Base-by-base conservation (phyloP, 2,329 filamentous ascomycete species). In the Triangularia verruculosa region DNA sequence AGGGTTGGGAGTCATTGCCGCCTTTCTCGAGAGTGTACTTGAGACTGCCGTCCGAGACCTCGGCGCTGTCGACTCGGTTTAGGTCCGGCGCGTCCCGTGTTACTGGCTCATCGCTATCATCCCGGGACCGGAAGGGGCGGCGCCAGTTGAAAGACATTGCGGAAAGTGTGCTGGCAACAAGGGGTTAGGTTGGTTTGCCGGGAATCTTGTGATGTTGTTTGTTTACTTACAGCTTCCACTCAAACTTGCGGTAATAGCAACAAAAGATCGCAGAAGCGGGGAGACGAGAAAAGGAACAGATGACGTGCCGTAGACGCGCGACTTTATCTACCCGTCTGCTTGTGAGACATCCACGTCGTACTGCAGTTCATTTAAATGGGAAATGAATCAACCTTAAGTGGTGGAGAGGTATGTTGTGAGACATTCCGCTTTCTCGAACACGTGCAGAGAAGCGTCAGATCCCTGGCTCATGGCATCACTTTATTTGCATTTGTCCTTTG, bases 1-100 rank as follows among this genome's bases (percentile, higher is more conserved):
- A 78, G 2, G 78, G 72, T 56, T 75, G 71, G 5, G 79, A 76
- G 43, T 78, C 78, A 69, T 86, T 86, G 24, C 70, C 67, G 52
- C 67, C 69, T 54, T 67, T 68, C 56, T 67, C 69, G 25, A 67
- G 58, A 13, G 67, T 68, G 58, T 69, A 70, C 28, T 68, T 58
- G 17, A 71, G 67, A 55, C 65, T 70, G 28, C 69, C 68, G 32
- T 70, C 68, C 24, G 65, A 66, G 15, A 71, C 61, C 53, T 68
- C 67, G 52, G 39, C 55, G 32, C 39, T 55, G 20, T 61, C 62
- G 27, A 59, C 57, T 17, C 57, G 32, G n/a, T 8, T 12, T 13
- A 30, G 20, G 1, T 34, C n/a, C 12, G 30, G 22, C 7, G 13
- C n/a, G 22, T 52, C 25, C 9, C 11, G 17, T 54, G 51, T 9